phyloP scores from a whole-genome alignment of 2,329 filamentous ascomycete species.

The Penicillium aurantiogriseum region DNA sequence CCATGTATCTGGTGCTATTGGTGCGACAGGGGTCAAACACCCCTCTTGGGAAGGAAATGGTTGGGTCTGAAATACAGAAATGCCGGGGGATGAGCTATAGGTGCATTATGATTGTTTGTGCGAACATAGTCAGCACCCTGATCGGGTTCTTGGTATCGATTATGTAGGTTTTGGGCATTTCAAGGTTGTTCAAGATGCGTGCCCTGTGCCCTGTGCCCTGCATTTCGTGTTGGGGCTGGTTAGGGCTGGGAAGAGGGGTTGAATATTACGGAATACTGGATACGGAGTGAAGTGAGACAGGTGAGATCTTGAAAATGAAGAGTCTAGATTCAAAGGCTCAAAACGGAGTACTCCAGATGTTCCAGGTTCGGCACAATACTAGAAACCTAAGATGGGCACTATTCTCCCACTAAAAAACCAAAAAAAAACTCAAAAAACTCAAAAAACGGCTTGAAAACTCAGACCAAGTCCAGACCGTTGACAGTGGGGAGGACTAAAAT shows the following conservation, averaged over 20 bases:
- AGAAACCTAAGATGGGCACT: slow-evolving; percentile 5
- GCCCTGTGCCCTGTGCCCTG: not conserved
- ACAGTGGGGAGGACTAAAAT: not conserved
- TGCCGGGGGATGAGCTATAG: not conserved
- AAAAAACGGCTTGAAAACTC: slow-evolving; percentile 3
- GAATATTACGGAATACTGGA: not conserved
- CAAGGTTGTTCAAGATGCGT: not conserved
- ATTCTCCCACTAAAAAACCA: slow-evolving; percentile 3
- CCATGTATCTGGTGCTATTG: not conserved
- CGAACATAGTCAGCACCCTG: not conserved
- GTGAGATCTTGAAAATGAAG: not conserved
- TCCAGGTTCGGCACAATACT: not conserved
- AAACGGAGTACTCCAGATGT: not conserved
- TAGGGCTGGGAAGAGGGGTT: not conserved
- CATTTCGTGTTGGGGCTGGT: not conserved
- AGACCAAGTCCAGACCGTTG: slow-evolving; percentile 4
- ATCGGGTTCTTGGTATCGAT: not conserved
- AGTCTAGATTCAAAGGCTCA: not conserved
- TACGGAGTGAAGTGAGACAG: not conserved
- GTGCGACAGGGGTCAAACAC: slow-evolving; percentile 1
- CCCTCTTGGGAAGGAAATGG: not conserved
- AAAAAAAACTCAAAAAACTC: not conserved
- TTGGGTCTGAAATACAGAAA: slow-evolving; percentile 9
- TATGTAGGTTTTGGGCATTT: not conserved
- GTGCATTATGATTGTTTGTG: not conserved